A percentile compares a stretch with the other conserved stretches of the same genome.
These are phyloP conservation scores for Ogataea naganishii DNA, from an alignment of 805 yeast genomes.

Conservation along the genomic window DNA sequence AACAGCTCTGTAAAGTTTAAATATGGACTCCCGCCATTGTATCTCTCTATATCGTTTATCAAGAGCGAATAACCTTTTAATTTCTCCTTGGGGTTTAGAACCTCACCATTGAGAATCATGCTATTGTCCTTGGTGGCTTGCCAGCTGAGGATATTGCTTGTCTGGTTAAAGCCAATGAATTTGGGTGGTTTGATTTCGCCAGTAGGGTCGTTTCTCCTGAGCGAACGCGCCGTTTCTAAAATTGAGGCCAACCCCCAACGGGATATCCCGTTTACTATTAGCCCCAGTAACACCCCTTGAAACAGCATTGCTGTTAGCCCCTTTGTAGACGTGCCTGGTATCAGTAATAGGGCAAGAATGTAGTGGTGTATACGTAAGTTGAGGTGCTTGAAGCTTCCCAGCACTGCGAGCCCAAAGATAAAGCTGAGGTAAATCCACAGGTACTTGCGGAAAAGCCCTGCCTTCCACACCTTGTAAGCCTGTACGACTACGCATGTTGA, in stretches of 20 bases:
- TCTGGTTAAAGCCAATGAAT: conserved; percentile 25
- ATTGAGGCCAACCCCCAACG: conserved; percentile 93
- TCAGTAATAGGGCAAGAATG: conserved; percentile 62
- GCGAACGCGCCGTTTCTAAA: conserved; percentile 61
- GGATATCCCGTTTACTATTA: conserved; percentile 75
- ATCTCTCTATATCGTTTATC: conserved; percentile 73
- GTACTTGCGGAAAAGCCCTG: conserved; percentile 59
- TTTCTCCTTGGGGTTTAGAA: conserved; percentile 16
- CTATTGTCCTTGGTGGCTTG: conserved; percentile 9
- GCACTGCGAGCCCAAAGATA: conserved; percentile 30
- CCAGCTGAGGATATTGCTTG: conserved; percentile 31
- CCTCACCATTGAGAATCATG: conserved; percentile 16
- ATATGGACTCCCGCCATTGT: conserved; percentile 42
- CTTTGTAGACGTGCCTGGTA: conserved; percentile 78
- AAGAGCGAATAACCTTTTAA: conserved; percentile 53
- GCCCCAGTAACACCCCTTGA: conserved; percentile 80
- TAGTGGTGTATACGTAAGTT: conserved; percentile 75
- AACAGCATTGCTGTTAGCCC: conserved; percentile 64
- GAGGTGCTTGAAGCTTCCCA: conserved; percentile 53
- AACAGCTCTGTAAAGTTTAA: conserved; percentile 33
- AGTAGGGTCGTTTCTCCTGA: conserved; percentile 69
- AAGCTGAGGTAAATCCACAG: conserved; percentile 43
- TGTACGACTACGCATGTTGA: conserved; percentile 57
- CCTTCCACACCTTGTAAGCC: conserved; percentile 71
- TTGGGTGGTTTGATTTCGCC: conserved; percentile 44